Base-by-base conservation (phyloP, 306 rosid genomes). In the Malus fusca region DNA sequence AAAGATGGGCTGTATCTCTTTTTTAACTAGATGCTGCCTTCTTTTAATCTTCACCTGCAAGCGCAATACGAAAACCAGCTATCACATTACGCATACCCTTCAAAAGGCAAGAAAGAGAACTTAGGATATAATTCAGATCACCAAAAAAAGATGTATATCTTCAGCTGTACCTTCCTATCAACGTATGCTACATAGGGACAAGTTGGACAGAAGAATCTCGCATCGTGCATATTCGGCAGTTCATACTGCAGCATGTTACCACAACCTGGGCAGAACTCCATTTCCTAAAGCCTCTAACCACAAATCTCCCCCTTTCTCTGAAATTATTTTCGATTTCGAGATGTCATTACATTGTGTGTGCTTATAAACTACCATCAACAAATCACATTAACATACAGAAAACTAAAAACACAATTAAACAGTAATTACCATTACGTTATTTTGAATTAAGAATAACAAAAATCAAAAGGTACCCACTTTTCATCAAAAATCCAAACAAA, bases 251-350 rank as follows among this genome's bases (percentile, higher is more conserved):
- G 84, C 88, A 90, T 79, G 73, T 26, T 85, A 12, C 84, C 90
- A 64, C 96, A 90, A 33, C 80, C 84, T 17, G 92, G 96, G 82
- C 96, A 90, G 77, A 88, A 90, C 9, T 86, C 96, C 96, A 90
- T 86, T 78, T 63, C 40, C 71, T 66, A 30, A 67, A 78, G 52
- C 61, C 60, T 51, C 75, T 33, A 31, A 67, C 40, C 2, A 65
- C 60, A 61, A 28, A 13, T 18, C 72, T n/a, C 77, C 25, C 62
- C 14, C 68, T 17, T 66, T 56, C 51, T 51, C 68, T 59, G 68
- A 68, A 59, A n/a, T n/a, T 56, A n/a, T 35, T 40, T 73, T 42
- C 23, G 77, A 73, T 73, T 58, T 21, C 68, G 0, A 42, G 11
- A 23, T 40, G 55, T 18, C 40, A 25, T 40, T 42, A 35, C n/a